These are phyloP conservation scores for Fonsecaea monophora DNA, from an alignment of 2,329 filamentous ascomycete genomes.

Conservation along the genomic window DNA sequence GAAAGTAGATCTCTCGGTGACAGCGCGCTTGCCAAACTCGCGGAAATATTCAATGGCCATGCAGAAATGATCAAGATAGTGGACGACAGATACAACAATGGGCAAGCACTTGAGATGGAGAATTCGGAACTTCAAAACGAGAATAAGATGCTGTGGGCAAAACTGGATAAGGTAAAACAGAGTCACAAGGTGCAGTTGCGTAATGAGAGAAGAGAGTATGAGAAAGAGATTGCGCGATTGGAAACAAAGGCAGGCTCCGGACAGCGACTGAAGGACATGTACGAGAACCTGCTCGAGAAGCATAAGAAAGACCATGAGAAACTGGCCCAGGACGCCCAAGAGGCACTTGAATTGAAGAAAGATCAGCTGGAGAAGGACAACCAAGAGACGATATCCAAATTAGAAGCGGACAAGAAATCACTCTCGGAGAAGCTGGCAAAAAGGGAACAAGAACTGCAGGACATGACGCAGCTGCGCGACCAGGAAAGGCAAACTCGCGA, in stretches of 20 bases:
- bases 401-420: constrained; percentile 1
- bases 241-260: constrained; percentile 6
- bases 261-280: constrained; percentile 7
- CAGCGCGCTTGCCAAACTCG: not conserved
- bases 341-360: not conserved
- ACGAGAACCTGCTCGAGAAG: not conserved
- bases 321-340: not conserved
- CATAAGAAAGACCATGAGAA: constrained; percentile 2
- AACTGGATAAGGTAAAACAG: not conserved
- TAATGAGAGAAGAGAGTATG: not conserved
- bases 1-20: not conserved
- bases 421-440: not conserved
- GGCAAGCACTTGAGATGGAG: not conserved
- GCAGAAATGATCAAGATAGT: constrained; percentile 1
- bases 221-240: not conserved
- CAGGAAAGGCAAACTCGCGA: constrained; percentile 2
- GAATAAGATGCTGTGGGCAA: not conserved
- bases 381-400: not conserved
- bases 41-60: not conserved
- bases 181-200: constrained; percentile 4
- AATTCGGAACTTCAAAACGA: not conserved
- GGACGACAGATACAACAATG: not conserved
- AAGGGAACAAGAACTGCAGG: not conserved
- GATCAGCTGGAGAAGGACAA: constrained; percentile 12
- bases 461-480: not conserved